phyloP scores from a whole-genome alignment of 139 green algal genomes.

The Haematococcus sp. region DNA sequence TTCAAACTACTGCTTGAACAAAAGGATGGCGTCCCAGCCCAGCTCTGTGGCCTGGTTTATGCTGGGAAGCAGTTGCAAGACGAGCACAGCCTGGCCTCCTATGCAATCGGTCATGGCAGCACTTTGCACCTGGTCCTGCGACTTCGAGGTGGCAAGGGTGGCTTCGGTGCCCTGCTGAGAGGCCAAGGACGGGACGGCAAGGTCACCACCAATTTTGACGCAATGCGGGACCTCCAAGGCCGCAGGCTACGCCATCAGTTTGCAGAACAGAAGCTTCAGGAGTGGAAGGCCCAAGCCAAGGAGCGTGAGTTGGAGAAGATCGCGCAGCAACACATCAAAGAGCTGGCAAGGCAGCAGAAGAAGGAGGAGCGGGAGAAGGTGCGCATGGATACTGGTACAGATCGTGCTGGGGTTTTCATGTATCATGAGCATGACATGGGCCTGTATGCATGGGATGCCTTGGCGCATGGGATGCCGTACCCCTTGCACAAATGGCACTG shows the following conservation, averaged over 20 bases:
- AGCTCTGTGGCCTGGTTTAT: constrained; percentile 10
- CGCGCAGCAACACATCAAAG: constrained; percentile 73
- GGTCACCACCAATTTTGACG: constrained; percentile 89
- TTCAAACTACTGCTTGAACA: constrained; percentile 56
- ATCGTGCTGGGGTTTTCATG: constrained; percentile 2
- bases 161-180: constrained; percentile 92
- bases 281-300: constrained; percentile 71
- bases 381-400: background rate
- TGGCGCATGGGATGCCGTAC: no score
- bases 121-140: constrained; percentile 54
- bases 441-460: no score
- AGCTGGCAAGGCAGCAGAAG: constrained; percentile 48
- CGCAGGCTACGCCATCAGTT: constrained; percentile 70
- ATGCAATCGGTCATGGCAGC: constrained; percentile 14
- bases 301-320: constrained; percentile 84
- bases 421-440: background rate
- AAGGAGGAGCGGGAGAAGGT: constrained; percentile 46
- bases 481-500: no score
- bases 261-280: constrained; percentile 77
- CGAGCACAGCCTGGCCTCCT: constrained; percentile 18
- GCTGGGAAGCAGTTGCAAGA: constrained; percentile 23
- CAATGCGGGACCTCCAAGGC: constrained; percentile 87
- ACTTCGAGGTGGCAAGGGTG: constrained; percentile 81
- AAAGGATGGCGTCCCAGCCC: background rate
- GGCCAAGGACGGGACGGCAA: constrained; percentile 78